Evolutionary conservation across 495 filamentous ascomycete species (phyloP).

Genomic region (Tricharina praecox): DNA sequence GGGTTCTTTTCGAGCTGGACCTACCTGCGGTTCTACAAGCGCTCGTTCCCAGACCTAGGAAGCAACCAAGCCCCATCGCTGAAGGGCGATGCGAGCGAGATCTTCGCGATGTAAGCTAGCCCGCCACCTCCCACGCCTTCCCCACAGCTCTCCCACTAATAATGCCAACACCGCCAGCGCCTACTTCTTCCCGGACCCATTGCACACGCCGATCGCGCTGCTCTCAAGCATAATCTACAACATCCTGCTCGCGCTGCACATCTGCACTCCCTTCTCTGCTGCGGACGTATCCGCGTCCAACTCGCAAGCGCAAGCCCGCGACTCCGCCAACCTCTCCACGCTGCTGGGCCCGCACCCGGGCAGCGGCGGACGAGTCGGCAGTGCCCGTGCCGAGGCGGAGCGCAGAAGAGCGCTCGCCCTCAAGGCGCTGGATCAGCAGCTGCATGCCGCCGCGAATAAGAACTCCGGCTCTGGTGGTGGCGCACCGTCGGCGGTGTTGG

Average conservation of each 20-base stretch:
- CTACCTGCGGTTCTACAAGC: constrained; percentile 89
- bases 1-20: constrained; percentile 84
- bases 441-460: constrained; percentile 59
- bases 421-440: constrained; percentile 76
- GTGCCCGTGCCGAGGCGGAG: constrained; percentile 73
- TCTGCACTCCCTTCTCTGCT: constrained; percentile 75
- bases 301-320: constrained; percentile 44
- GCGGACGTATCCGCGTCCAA: constrained; percentile 71
- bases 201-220: constrained; percentile 58
- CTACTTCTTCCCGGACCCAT: constrained; percentile 80
- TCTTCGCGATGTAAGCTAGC: constrained; percentile 39
- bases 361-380: constrained; percentile 28
- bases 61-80: constrained; percentile 45
- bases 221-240: constrained; percentile 60
- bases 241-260: constrained; percentile 48
- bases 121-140: too few relatives aligned
- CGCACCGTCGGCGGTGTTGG: neutral
- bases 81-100: constrained; percentile 82
- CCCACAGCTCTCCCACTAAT: too few relatives aligned
- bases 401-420: constrained; percentile 73
- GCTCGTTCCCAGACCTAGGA: constrained; percentile 43
- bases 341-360: constrained; percentile 32
- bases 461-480: constrained; percentile 21
- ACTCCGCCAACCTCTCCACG: constrained; percentile 48
- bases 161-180: too few relatives aligned